Base-by-base conservation (phyloP, 2,329 filamentous ascomycete species). In the Trichoderma sp. region DNA sequence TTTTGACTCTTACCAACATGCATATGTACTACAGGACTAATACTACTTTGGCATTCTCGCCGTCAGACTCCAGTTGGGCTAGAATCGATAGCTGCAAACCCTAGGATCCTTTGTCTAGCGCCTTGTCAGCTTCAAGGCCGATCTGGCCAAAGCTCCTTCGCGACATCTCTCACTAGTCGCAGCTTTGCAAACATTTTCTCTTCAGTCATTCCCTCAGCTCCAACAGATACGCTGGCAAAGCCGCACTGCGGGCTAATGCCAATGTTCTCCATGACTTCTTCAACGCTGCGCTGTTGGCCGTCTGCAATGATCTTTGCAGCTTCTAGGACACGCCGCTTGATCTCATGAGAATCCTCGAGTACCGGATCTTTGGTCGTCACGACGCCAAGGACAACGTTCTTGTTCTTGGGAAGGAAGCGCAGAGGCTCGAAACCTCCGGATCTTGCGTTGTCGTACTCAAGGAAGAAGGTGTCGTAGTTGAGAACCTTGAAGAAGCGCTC, bases 141-240 rank as follows among this genome's bases (percentile, higher is more conserved):
- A 64, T 67, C 78, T 8, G 82, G 80, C 93, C 93, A 94, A 53
- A 94, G 87, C 74, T 90, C 88, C 79, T 91, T 87, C 6, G 92
- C 92, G 78, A 94, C 88, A 68, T 90, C 87, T 75, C 91, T 88
- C 38, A 94, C 92, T 75, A 94, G 85, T 84, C 90, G 88, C 80
- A 94, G 83, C 86, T 94, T 94, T 80, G 88, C 89, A 83, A 91
- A 88, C 92, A 94, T 94, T 79, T 91, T 92, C 45, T 92, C 88
- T 80, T 89, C 88, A 2, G 89, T 90, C 79, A 94, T 88, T 50
- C 89, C 87, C 80, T 94, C 93, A 1, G 83, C 84, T 7, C 92
- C 93, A 77, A 92, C 87, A 18, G 90, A 88, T 79, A 94, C 92
- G 79, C 91, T 93, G 4, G 93, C 93, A 81, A 93, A 93, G 0